These are phyloP conservation scores for Candida vartiovaarae DNA, from an alignment of 805 yeast species.

Conservation along the genomic window DNA sequence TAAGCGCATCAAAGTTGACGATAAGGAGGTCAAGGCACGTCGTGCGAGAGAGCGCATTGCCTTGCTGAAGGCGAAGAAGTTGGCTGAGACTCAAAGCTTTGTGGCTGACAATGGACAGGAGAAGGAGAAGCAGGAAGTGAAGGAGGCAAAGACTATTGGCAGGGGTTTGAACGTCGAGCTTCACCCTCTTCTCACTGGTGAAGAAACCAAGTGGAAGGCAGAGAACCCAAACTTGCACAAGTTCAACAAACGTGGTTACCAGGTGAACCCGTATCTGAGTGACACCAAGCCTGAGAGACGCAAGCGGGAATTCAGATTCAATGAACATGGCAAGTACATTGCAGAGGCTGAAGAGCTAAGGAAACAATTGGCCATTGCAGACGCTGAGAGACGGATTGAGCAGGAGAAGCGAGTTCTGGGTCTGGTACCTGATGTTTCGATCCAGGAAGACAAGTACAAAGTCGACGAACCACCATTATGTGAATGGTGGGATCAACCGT, in stretches of 20 bases:
- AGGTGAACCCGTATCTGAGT: slow-evolving; percentile 30
- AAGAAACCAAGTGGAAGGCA: slow-evolving; percentile 2
- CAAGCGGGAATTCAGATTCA: slow-evolving; percentile 41
- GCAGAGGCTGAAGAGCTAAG: slow-evolving; percentile 37
- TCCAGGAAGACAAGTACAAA: slow-evolving; percentile 52
- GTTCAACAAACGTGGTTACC: slow-evolving; percentile 18
- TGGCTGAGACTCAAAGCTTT: not conserved
- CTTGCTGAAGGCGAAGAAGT: slow-evolving; percentile 4
- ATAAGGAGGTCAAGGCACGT: slow-evolving; percentile 4
- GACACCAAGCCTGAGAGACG: slow-evolving; percentile 14
- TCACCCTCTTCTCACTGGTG: slow-evolving; percentile 25
- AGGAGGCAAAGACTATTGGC: slow-evolving; percentile 1
- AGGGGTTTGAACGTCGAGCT: slow-evolving; percentile 23
- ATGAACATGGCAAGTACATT: slow-evolving; percentile 57
- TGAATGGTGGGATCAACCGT: slow-evolving; percentile 89
- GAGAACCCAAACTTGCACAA: slow-evolving; percentile 21
- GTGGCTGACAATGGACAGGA: not conserved
- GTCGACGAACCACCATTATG: slow-evolving; percentile 48
- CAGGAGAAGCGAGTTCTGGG: slow-evolving; percentile 34
- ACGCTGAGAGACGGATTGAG: slow-evolving; percentile 28
- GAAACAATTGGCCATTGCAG: slow-evolving; percentile 28
- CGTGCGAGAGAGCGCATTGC: slow-evolving; percentile 10
- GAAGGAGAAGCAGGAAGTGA: not conserved
- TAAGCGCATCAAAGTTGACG: not conserved
- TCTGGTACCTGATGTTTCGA: slow-evolving; percentile 38